Evolutionary conservation across 305 asterid genomes (phyloP), one percentile per base, ranked within the genome.

Genomic region (Solanum chacoense): DNA sequence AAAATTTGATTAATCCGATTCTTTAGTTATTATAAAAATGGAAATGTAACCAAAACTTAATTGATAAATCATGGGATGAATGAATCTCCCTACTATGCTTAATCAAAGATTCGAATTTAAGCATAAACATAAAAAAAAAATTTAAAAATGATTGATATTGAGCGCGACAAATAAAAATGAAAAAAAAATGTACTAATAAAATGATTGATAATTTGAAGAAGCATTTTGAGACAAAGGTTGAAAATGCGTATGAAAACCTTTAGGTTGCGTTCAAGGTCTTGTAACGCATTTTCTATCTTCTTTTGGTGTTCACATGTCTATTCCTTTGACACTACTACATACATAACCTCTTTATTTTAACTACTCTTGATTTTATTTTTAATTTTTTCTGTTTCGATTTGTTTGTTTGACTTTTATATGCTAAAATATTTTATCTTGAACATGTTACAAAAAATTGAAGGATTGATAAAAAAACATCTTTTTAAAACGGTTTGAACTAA

Each of bases 261-360:
- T 42, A 28, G 69, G 28, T 11, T 10, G 35, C 26, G 36, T 34
- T 40, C 86, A 81, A 42, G 26, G 71, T 28, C 28, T 81, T 18
- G 28, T 42, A 80, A 26, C 85, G 85, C 37, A 42, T 80, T 80
- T 80, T 40, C 36, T 55, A 40, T 80, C 67, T 14, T 40, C 26
- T 80, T 80, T 10, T 22, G 10, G 16, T 26, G 37, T 80, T 80
- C 85, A 80, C 85, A 38, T 24, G 85, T 40, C 67, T 26, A 14
- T 37, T 45, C 59, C 59, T 45, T 79, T 38, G 36, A 38, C 34
- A 79, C 5, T 18, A 55, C 67, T 7, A 55, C 67, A 55, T 79
- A 79, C 31, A 24, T 3, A 79, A 13, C 65, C n/a, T 79, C 32
- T 78, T 37, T 24, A 24, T 37, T 12, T 24, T 3, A 4, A 78